Conservation (phyloP, 805 yeast genomes). For the Blastobotrys parvus region DNA sequence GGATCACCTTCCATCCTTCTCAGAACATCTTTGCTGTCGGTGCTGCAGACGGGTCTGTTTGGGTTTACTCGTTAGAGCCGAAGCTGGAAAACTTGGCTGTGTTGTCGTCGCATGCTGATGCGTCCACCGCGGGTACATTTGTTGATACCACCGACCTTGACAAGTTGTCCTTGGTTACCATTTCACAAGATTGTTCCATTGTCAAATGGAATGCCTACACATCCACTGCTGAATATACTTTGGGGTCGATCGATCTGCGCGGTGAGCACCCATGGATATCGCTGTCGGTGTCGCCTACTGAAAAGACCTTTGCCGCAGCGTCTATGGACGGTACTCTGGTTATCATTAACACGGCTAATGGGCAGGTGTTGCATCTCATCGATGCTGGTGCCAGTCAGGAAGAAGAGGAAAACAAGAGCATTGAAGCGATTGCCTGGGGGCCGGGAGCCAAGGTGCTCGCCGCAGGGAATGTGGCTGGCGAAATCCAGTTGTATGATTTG, state of each 20-base stretch:
- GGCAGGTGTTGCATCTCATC: constrained; percentile 57
- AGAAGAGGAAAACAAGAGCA: constrained; percentile 48
- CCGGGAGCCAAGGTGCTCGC: constrained; percentile 60
- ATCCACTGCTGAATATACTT: constrained; percentile 49
- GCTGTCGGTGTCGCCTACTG: constrained; percentile 42
- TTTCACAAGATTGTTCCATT: constrained; percentile 78
- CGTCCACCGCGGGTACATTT: constrained; percentile 75
- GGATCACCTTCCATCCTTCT: constrained; percentile 74
- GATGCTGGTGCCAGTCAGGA: constrained; percentile 42
- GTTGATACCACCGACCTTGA: constrained; percentile 52
- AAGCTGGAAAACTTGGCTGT: constrained; percentile 43
- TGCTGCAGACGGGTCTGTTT: constrained; percentile 84
- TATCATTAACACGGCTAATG: constrained; percentile 67
- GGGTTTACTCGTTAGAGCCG: constrained; percentile 77
- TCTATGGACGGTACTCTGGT: constrained; percentile 81
- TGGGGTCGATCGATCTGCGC: constrained; percentile 44
- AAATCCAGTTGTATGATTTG: constrained; percentile 72
- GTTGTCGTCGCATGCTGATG: constrained; percentile 56
- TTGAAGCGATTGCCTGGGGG: constrained; percentile 82
- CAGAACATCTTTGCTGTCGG: constrained; percentile 82
- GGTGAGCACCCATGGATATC: constrained; percentile 91
- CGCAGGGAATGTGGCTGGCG: constrained; percentile 84
- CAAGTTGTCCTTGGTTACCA: constrained; percentile 57
- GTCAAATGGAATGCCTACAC: constrained; percentile 88
- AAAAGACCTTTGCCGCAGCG: constrained; percentile 63